Conservation (phyloP, 2,329 filamentous ascomycete genomes). For the Exophiala sp. region DNA sequence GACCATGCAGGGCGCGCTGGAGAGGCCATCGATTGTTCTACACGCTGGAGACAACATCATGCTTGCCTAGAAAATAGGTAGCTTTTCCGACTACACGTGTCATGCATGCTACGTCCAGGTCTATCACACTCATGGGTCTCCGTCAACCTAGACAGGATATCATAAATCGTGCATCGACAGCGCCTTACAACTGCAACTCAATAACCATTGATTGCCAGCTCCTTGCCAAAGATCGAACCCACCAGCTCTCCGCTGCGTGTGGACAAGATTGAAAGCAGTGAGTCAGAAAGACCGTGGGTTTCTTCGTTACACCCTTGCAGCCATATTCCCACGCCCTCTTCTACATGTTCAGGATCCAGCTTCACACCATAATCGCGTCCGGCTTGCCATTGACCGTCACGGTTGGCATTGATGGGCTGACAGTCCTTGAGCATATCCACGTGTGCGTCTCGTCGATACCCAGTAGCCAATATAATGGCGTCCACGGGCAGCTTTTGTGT, state of each 20-base stretch:
- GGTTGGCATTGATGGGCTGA: slow-evolving; percentile 37
- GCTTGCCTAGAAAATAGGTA: no score
- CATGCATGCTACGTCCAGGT: neutral
- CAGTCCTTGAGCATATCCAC: slow-evolving; percentile 64
- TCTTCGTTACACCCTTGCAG: slow-evolving; percentile 91
- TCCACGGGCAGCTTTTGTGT: slow-evolving; percentile 71
- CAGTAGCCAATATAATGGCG: slow-evolving; percentile 79
- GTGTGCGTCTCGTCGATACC: slow-evolving; percentile 76
- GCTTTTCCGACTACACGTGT: no score
- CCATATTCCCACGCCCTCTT: slow-evolving; percentile 76
- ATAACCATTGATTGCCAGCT: slow-evolving; percentile 6
- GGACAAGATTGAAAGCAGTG: slow-evolving; percentile 73
- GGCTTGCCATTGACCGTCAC: slow-evolving; percentile 59
- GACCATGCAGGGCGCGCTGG: no score
- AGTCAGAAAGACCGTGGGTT: slow-evolving; percentile 85
- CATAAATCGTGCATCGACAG: neutral
- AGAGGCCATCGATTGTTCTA: no score
- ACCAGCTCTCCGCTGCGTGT: slow-evolving; percentile 76
- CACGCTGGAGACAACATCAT: no score
- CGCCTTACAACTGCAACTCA: neutral
- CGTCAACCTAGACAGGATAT: no score
- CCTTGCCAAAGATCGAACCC: slow-evolving; percentile 62
- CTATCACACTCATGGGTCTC: neutral
- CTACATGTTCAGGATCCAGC: slow-evolving; percentile 66
- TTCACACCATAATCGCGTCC: slow-evolving; percentile 74